Conservation (phyloP, 2,329 filamentous ascomycete species). For the Colletotrichum somersetense region DNA sequence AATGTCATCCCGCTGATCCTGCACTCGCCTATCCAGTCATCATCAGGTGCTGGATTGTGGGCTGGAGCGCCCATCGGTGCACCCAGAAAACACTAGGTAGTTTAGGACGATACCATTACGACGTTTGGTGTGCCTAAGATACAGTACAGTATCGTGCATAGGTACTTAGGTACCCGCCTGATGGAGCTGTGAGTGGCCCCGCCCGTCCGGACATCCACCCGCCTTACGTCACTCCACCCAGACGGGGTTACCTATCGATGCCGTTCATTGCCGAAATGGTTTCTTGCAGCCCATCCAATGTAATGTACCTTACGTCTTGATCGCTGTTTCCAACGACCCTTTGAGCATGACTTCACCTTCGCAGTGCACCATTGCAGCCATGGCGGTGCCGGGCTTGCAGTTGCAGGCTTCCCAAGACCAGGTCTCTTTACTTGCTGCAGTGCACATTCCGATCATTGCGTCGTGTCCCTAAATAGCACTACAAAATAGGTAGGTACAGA, state of each 20-base stretch:
- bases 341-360: neutral
- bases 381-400: neutral
- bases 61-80: constrained; percentile 18
- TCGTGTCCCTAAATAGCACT: no score
- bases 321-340: constrained; percentile 17
- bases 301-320: constrained; percentile 24
- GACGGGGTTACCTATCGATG: constrained; percentile 31
- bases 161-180: no score
- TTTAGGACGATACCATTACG: no score
- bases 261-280: constrained; percentile 20
- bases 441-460: neutral
- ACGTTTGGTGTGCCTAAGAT: no score
- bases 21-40: neutral
- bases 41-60: neutral
- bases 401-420: neutral
- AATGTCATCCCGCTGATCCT: neutral
- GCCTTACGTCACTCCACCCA: constrained; percentile 33
- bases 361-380: constrained; percentile 3
- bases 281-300: neutral
- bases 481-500: neutral
- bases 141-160: no score
- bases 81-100: neutral
- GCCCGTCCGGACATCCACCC: neutral
- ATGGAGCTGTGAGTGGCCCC: neutral
- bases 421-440: neutral